Percentiles rank a stretch among this genome's conserved stretches.
Evolutionary conservation across 1,284 basidiomycete species (phyloP).

Genomic region (Waitea zeae): DNA sequence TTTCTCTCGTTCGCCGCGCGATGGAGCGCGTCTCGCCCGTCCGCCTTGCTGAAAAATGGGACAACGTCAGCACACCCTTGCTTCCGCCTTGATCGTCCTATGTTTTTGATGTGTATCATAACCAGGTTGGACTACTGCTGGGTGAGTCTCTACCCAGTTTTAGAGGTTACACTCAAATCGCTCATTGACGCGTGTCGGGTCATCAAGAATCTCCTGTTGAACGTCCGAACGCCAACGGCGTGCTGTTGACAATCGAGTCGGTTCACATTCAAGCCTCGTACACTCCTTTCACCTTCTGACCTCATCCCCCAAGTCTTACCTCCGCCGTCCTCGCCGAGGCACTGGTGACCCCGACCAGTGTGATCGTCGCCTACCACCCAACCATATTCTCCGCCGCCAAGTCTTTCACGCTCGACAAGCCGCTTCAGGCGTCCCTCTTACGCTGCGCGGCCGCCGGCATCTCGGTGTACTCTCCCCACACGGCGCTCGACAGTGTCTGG

Average conservation of each 20-base stretch:
- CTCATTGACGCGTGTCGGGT: no score
- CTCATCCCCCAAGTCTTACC: conserved; percentile 25
- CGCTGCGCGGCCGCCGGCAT: conserved; percentile 68
- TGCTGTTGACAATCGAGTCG: conserved; percentile 80
- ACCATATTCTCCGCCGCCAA: conserved; percentile 76
- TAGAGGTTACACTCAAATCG: no score
- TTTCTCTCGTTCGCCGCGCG: conserved; percentile 36
- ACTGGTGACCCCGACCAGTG: conserved; percentile 37
- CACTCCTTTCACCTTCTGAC: conserved; percentile 1
- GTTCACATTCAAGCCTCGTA: conserved; percentile 11
- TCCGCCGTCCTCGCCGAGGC: conserved; percentile 66
- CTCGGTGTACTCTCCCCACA: conserved; percentile 80
- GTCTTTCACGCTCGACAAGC: conserved; percentile 61
- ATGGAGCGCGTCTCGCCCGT: conserved; percentile 77
- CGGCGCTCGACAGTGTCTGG: conserved; percentile 64
- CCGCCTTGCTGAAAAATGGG: conserved; percentile 77
- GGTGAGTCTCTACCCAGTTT: no score
- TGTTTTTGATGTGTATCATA: conserved; percentile 4
- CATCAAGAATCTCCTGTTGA: conserved; percentile 66
- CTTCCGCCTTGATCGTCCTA: background rate
- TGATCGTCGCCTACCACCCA: conserved; percentile 80
- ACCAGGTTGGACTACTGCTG: conserved; percentile 67
- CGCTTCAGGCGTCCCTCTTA: conserved; percentile 70
- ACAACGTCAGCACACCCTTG: conserved; percentile 48
- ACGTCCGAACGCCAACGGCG: conserved; percentile 33